Percentiles rank a stretch among this genome's conserved stretches.
Evolutionary conservation across 768 basidiomycete species (phyloP).

Genomic region (Albatrellus ellisii): DNA sequence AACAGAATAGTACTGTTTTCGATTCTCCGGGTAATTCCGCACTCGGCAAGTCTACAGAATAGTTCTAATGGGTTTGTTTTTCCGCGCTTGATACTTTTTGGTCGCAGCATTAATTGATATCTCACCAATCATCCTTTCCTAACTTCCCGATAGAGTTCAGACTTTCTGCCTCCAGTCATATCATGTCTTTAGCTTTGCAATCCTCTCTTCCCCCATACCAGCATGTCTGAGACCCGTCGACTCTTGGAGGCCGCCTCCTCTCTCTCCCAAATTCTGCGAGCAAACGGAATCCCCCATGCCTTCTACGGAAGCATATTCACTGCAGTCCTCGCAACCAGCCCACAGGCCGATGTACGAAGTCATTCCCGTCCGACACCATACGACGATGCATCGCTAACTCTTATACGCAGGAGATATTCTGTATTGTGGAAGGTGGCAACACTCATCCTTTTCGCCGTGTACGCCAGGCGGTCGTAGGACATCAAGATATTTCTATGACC

Average conservation of each 20-base stretch:
- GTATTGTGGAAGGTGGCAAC: conserved; percentile 69
- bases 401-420: conserved; percentile 66
- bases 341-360: conserved; percentile 49
- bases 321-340: conserved; percentile 51
- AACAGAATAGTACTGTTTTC: conserved; percentile 11
- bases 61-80: conserved; percentile 7
- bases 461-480: conserved; percentile 58
- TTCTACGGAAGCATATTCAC: conserved; percentile 69
- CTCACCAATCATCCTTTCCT: conserved; percentile 4
- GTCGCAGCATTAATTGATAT: conserved; percentile 1
- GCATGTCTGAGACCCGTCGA: conserved; percentile 61
- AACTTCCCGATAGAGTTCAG: conserved; percentile 12
- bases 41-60: conserved; percentile 5
- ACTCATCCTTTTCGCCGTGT: conserved; percentile 67
- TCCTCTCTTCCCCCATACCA: conserved; percentile 21
- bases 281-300: conserved; percentile 56
- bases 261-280: conserved; percentile 51
- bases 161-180: conserved; percentile 21
- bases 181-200: conserved; percentile 34
- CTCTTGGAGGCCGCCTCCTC: conserved; percentile 67
- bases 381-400: conserved; percentile 11
- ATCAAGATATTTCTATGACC: conserved; percentile 48
- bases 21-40: conserved; percentile 6
- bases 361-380: conserved; percentile 3
- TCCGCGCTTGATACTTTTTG: conserved; percentile 3